Evolutionary conservation across 352 stramenopile genomes (phyloP).

Genomic region (Globisporangium spinosum): DNA sequence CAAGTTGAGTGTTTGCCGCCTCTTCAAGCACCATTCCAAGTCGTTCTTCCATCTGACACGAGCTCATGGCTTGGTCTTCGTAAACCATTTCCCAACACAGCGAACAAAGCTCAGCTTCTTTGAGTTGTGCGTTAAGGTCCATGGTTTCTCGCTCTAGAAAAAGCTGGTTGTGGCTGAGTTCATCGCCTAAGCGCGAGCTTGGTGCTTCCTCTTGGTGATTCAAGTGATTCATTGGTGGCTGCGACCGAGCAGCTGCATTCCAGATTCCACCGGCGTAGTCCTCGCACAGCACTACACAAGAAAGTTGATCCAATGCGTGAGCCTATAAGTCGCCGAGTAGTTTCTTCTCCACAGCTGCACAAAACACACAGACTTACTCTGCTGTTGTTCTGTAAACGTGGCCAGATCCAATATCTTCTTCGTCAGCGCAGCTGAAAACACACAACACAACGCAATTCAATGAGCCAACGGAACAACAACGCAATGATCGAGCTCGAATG

Average conservation of each 20-base stretch:
- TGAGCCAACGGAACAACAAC: background rate
- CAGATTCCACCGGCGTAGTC: slow-evolving; percentile 1
- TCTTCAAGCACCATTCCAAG: slow-evolving; percentile 52
- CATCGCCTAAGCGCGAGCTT: too few species aligned
- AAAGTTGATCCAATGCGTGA: background rate
- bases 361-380: slow-evolving; percentile 7
- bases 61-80: slow-evolving; percentile 26
- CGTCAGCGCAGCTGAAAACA: background rate
- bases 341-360: background rate
- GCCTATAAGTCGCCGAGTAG: background rate
- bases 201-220: background rate
- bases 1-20: background rate
- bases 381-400: background rate
- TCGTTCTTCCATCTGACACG: slow-evolving; percentile 25
- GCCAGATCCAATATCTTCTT: background rate
- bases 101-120: slow-evolving; percentile 34
- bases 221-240: background rate
- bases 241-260: background rate
- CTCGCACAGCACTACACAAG: slow-evolving; percentile 3
- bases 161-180: background rate
- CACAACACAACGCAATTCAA: background rate
- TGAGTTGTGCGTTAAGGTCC: slow-evolving; percentile 31
- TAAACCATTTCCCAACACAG: slow-evolving; percentile 38
- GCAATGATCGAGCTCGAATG: background rate
- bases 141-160: slow-evolving; percentile 22